Evolutionary conservation across 164 flowering plant species (phyloP), one percentile per base, ranked within the genome.

Genomic region (Macadamia integrifolia): DNA sequence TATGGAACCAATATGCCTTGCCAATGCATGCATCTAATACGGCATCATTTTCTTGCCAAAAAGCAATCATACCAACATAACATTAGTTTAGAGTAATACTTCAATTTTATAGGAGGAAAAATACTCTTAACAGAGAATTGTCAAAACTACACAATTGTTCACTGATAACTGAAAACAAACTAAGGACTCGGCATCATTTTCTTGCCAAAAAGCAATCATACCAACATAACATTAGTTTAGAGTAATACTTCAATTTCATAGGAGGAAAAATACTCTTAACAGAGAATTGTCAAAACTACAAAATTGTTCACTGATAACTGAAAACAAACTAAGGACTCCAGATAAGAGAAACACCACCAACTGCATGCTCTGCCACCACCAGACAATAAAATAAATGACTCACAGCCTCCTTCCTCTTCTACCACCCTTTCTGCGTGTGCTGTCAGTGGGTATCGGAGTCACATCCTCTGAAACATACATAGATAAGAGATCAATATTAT

Each of bases 361-460:
- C 50, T 9, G 48, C 48, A 23, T 43, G 48, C 48, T 5, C 48
- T 0, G 9, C 9, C 48, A 43, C 7, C 48, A 43, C 9, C 9
- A 6, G 7, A 43, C 48, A 9, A 9, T 11, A 23, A 42, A 28
- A 62, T 29, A 44, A 9, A 61, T 14, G 6, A 32, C 15, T 62
- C 64, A 69, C 71, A 75, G 78, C 62, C 78, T 75, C 53, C 78
- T 75, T 14, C 78, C 78, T 71, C 89, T 82, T 62, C 89, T 78
- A 7, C 89, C 89, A 69, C 89, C 86, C 86, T 86, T 86, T 73
- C 87, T 73, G 15, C 89, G 81, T 14, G 87, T 86, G 80, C 89
- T 84, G 59, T 86, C 87, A 7, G 82, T 79, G 1, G 89, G 89
- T 69, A 82, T 86, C 1, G 87, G 87, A 9, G 89, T 86, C 50